Evolutionary conservation across 805 yeast species (phyloP).

Genomic region (Starmerella potacharoeniae): DNA sequence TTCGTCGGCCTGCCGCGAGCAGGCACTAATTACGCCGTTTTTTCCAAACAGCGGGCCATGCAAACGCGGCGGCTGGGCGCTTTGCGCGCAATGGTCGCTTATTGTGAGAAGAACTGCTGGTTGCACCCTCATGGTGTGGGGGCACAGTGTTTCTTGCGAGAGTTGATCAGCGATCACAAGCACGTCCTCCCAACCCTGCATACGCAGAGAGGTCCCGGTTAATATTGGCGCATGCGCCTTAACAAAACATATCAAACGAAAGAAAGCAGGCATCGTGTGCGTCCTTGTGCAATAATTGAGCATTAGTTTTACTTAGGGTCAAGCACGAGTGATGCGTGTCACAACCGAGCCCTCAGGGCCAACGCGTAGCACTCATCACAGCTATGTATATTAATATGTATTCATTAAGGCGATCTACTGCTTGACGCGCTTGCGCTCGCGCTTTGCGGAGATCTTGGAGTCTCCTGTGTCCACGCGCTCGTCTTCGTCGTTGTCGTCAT

Average conservation of each 20-base stretch:
- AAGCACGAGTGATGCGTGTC: too few relatives aligned
- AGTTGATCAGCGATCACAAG: neutral
- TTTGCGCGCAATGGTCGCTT: neutral
- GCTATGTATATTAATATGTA: neutral
- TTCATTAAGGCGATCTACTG: neutral
- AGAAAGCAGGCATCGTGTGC: too few relatives aligned
- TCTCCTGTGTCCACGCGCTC: conserved; percentile 15
- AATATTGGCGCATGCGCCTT: too few relatives aligned
- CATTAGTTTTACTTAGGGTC: too few relatives aligned
- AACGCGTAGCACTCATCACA: too few relatives aligned
- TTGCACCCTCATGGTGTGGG: neutral
- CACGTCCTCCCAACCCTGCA: neutral
- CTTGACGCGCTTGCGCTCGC: conserved; percentile 12
- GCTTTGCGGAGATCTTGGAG: conserved; percentile 11
- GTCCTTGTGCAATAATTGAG: too few relatives aligned
- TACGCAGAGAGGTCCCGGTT: too few relatives aligned
- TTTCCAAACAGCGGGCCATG: conserved; percentile 4
- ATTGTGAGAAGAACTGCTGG: conserved; percentile 2
- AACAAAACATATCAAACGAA: too few relatives aligned
- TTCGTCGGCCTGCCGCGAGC: neutral
- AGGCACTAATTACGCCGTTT: neutral
- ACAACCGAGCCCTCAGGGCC: too few relatives aligned
- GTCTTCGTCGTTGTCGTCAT: conserved; percentile 8
- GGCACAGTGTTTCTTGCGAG: neutral
- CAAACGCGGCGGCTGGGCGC: neutral